phyloP scores from a whole-genome alignment of 139 green algal species.

The Ettlia oleoabundans region DNA sequence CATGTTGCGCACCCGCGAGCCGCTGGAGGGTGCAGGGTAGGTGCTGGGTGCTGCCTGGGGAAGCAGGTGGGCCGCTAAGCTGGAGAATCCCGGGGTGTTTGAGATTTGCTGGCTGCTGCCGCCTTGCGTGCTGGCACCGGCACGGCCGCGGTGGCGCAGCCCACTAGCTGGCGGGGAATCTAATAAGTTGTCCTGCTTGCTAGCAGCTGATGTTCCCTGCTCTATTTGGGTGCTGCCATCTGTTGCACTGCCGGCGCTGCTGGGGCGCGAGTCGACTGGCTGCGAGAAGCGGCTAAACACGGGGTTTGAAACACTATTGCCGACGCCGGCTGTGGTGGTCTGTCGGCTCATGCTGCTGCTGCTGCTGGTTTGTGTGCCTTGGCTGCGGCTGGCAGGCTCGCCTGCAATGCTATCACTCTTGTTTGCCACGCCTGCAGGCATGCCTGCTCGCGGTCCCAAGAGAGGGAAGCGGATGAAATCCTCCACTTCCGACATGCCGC shows the following conservation, averaged over 20 bases:
- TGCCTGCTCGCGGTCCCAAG: background rate
- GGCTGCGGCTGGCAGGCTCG: background rate
- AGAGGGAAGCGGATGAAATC: constrained; percentile 8
- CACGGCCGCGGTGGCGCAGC: constrained; percentile 7
- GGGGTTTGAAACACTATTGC: background rate
- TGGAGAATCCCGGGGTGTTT: too few relatives aligned
- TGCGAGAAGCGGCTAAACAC: background rate
- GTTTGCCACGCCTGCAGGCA: background rate
- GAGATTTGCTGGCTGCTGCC: background rate
- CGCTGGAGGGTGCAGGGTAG: background rate
- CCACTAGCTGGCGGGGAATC: background rate
- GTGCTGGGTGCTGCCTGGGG: too few relatives aligned
- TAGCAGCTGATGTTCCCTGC: background rate
- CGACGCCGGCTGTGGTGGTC: background rate
- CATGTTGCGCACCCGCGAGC: background rate
- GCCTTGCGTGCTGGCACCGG: background rate
- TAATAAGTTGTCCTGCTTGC: background rate
- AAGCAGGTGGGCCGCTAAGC: too few relatives aligned
- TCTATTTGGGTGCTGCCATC: background rate
- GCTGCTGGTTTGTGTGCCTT: background rate
- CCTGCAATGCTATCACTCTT: background rate
- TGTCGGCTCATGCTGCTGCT: background rate
- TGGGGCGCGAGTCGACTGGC: background rate
- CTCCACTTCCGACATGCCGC: background rate
- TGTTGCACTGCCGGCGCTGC: background rate